Conservation (phyloP, 352 stramenopile species). For the Phytophthora parvispora region DNA sequence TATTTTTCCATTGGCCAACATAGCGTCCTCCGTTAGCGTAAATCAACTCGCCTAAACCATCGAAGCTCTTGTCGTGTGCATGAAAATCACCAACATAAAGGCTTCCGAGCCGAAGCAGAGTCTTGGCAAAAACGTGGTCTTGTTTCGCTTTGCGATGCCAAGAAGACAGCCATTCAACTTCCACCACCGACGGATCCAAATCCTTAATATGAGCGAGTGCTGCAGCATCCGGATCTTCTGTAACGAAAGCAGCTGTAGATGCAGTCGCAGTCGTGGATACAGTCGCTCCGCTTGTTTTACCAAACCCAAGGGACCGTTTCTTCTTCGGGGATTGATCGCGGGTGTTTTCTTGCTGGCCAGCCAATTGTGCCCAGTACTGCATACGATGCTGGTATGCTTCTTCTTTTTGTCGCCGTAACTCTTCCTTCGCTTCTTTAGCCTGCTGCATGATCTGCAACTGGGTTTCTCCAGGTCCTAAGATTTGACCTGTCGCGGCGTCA, state of each 20-base stretch:
- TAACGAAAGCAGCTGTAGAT: neutral
- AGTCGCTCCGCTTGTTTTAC: constrained; percentile 10
- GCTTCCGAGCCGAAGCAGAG: constrained; percentile 68
- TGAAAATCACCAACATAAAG: constrained; percentile 85
- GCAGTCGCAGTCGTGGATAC: neutral
- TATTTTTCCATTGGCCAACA: constrained; percentile 82
- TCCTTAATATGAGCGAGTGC: constrained; percentile 28
- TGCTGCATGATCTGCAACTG: constrained; percentile 56
- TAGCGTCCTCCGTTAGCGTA: constrained; percentile 89
- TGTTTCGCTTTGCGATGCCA: constrained; percentile 47
- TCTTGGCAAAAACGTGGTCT: constrained; percentile 66
- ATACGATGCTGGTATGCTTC: constrained; percentile 77
- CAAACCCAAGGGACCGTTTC: constrained; percentile 52
- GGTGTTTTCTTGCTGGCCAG: constrained; percentile 37
- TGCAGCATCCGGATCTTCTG: constrained; percentile 7
- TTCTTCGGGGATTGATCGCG: constrained; percentile 33
- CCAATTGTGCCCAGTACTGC: constrained; percentile 63
- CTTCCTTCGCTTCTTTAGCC: constrained; percentile 54
- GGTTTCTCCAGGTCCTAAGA: constrained; percentile 70
- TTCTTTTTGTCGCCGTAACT: constrained; percentile 54
- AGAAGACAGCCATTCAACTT: constrained; percentile 65
- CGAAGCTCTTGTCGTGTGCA: constrained; percentile 46
- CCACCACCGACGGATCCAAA: constrained; percentile 43
- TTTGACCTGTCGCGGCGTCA: constrained; percentile 60
- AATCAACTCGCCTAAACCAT: constrained; percentile 90